Percentiles rank a stretch among this genome's conserved stretches.
Evolutionary conservation across 331 rosid genomes (phyloP).

Genomic region (Pyracantha coccinea): DNA sequence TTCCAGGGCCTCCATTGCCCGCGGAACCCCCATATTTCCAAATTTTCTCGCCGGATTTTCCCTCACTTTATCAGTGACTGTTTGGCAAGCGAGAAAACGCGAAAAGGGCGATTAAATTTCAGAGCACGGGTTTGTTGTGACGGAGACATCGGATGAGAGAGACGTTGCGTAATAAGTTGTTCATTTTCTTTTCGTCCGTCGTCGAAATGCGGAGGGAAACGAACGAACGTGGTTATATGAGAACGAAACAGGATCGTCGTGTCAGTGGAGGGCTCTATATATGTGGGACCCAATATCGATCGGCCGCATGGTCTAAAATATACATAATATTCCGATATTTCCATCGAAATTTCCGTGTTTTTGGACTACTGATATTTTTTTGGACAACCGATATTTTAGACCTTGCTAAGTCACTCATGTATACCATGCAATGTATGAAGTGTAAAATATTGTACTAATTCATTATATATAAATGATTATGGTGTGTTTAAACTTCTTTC

Average conservation of each 20-base stretch:
- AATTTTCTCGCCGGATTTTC: background rate
- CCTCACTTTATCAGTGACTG: constrained; percentile 3
- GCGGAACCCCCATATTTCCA: constrained; percentile 38
- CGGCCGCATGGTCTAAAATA: too few relatives aligned
- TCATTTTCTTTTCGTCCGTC: background rate
- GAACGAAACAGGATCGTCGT: background rate
- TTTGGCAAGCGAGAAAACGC: constrained; percentile 19
- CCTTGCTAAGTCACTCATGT: too few relatives aligned
- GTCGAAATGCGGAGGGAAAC: background rate
- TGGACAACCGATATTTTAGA: too few relatives aligned
- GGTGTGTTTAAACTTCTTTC: too few relatives aligned
- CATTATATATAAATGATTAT: too few relatives aligned
- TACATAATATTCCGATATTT: too few relatives aligned
- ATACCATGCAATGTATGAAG: too few relatives aligned
- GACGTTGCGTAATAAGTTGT: background rate
- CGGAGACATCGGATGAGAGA: background rate
- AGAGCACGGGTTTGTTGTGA: background rate
- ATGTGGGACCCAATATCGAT: background rate
- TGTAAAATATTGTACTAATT: too few relatives aligned
- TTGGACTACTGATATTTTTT: too few relatives aligned
- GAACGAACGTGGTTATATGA: background rate
- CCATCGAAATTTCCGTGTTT: too few relatives aligned
- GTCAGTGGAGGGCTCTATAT: background rate
- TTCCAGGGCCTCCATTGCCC: constrained; percentile 52
- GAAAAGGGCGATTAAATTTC: constrained; percentile 7